A percentile compares a stretch with the other conserved stretches of the same genome.
These are phyloP conservation scores for Limonium bicolor DNA, from an alignment of 148 eudicot genomes.

Conservation along the genomic window DNA sequence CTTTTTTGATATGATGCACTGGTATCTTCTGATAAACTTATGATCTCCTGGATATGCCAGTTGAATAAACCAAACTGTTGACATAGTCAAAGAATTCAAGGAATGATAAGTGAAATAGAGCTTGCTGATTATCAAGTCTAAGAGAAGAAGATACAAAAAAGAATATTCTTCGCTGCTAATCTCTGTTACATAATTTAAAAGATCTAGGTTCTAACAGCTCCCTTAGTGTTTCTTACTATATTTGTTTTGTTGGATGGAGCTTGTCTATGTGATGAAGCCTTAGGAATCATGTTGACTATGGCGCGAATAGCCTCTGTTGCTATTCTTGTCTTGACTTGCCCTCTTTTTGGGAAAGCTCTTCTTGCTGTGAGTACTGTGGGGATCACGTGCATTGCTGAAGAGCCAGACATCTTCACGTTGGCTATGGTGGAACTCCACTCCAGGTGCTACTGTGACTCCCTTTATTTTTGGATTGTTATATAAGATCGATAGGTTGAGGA, in stretches of 20 bases:
- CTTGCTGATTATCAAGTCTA: too few relatives aligned
- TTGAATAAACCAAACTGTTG: not conserved
- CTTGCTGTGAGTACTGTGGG: not conserved
- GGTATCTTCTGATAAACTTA: not conserved
- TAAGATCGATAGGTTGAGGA: too few relatives aligned
- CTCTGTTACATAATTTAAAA: not conserved
- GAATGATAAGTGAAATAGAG: not conserved
- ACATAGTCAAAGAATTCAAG: not conserved
- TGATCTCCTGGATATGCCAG: not conserved
- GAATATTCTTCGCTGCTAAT: too few relatives aligned
- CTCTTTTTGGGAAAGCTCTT: constrained; percentile 13
- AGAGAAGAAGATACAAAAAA: too few relatives aligned
- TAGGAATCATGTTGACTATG: constrained; percentile 9
- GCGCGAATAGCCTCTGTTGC: constrained; percentile 15
- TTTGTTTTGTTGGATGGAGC: not conserved
- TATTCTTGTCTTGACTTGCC: constrained; percentile 24
- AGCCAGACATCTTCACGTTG: too few relatives aligned
- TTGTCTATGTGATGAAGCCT: not conserved
- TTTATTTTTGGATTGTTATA: too few relatives aligned
- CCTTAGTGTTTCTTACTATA: not conserved
- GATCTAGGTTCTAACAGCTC: not conserved
- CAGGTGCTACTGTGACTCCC: too few relatives aligned
- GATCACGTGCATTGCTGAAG: too few relatives aligned
- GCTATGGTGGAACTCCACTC: too few relatives aligned
- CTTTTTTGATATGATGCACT: not conserved